These are phyloP conservation scores for Clarkia xantiana DNA, from an alignment of 345 rosid species.

Conservation along the genomic window DNA sequence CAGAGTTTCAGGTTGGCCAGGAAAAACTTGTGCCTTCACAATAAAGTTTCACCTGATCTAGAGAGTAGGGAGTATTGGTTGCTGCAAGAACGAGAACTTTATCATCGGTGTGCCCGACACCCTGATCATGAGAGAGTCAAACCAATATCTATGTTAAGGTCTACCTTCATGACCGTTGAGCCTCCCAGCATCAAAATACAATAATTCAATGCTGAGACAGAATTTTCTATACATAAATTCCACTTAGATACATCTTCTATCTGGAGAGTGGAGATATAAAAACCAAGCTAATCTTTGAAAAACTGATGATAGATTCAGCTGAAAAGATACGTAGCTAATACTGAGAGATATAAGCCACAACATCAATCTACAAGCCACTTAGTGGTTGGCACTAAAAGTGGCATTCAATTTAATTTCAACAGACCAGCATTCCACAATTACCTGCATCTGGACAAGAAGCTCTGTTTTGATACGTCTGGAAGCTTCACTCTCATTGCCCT, in stretches of 20 bases:
- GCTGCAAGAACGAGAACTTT: constrained; percentile 97
- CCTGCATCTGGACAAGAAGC: constrained; percentile 99
- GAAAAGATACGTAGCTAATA: neutral
- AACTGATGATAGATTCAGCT: neutral
- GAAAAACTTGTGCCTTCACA: constrained; percentile 6
- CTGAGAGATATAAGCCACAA: too few relatives aligned
- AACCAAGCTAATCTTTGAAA: too few relatives aligned
- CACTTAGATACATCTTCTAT: too few relatives aligned
- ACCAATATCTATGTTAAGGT: too few relatives aligned
- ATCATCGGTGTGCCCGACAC: constrained; percentile 77
- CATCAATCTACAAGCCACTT: too few relatives aligned
- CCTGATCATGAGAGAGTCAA: constrained; percentile 24
- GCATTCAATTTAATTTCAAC: neutral
- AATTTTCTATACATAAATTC: too few relatives aligned
- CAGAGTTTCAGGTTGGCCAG: constrained; percentile 1
- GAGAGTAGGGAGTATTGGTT: constrained; percentile 84
- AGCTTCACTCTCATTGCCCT: constrained; percentile 95
- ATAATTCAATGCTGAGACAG: too few relatives aligned
- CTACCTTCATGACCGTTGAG: too few relatives aligned
- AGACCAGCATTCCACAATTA: constrained; percentile 10
- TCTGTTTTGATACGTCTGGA: constrained; percentile 93
- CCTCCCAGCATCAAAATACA: too few relatives aligned
- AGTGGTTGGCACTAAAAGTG: too few relatives aligned
- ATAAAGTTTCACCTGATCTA: constrained; percentile 56
- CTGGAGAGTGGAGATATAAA: too few relatives aligned